Evolutionary conservation across 306 rosid species (phyloP).

Genomic region (Hippophae tibetana): DNA sequence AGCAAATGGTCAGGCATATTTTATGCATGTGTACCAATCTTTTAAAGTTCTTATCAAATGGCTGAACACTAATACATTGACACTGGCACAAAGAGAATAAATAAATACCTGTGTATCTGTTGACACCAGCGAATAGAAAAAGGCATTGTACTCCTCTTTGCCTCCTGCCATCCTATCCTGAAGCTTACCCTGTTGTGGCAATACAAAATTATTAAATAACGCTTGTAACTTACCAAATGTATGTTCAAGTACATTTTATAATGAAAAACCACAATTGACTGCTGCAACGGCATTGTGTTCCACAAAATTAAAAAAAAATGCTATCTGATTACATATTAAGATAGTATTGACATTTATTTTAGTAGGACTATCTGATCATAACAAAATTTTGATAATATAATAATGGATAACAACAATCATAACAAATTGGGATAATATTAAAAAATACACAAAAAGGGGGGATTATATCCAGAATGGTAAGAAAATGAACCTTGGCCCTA

Average conservation of each 20-base stretch:
- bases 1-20: background rate
- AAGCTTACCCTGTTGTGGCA: slow-evolving; percentile 69
- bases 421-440: background rate
- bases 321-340: too few relatives aligned
- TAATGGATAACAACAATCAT: background rate
- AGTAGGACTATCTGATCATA: too few relatives aligned
- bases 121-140: slow-evolving; percentile 94
- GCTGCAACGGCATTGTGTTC: too few relatives aligned
- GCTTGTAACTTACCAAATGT: background rate
- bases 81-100: slow-evolving; percentile 10
- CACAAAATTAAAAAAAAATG: too few relatives aligned
- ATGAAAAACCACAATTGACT: too few relatives aligned
- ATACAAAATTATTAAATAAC: slow-evolving; percentile 13
- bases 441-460: background rate
- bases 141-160: slow-evolving; percentile 95
- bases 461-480: background rate
- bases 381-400: too few relatives aligned
- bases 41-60: background rate
- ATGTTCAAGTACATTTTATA: too few relatives aligned
- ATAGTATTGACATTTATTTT: too few relatives aligned
- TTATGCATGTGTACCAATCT: too few relatives aligned
- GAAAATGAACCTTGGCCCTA: slow-evolving; percentile 79
- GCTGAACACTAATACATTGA: background rate
- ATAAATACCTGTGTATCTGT: slow-evolving; percentile 82
- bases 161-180: slow-evolving; percentile 99